Percentiles rank a stretch among this genome's conserved stretches.
phyloP scores from a whole-genome alignment of 495 filamentous ascomycete species.

The Saxispiralis lemnorum region DNA sequence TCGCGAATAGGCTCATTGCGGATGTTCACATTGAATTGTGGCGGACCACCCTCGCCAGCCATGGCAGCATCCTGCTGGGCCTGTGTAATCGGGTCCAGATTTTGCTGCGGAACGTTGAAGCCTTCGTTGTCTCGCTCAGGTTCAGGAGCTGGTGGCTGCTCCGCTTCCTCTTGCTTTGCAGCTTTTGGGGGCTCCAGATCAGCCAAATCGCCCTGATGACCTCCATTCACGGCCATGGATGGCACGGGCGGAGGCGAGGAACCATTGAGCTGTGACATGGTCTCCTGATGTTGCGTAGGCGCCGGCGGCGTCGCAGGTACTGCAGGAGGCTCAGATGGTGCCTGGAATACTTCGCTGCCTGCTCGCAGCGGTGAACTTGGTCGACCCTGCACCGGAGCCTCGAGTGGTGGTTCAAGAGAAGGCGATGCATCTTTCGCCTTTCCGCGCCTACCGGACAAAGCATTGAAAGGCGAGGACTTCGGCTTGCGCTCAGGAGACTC shows the following conservation, averaged over 20 bases:
- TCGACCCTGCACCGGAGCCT: conserved; percentile 5
- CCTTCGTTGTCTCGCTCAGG: conserved; percentile 43
- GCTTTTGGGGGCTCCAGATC: conserved; percentile 14
- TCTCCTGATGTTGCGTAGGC: not conserved
- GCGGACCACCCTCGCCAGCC: conserved; percentile 40
- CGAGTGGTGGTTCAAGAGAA: conserved; percentile 9
- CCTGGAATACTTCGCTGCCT: conserved; percentile 12
- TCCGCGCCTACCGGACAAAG: conserved; percentile 7
- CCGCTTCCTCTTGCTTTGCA: not conserved
- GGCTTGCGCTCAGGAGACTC: conserved; percentile 22
- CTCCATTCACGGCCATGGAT: conserved; percentile 1
- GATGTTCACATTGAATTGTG: conserved; percentile 78
- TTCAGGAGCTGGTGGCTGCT: not conserved
- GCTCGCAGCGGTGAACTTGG: conserved; percentile 8
- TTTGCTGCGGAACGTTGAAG: conserved; percentile 49
- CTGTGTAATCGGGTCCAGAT: conserved; percentile 64
- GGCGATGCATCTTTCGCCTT: conserved; percentile 6
- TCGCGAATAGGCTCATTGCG: conserved; percentile 83
- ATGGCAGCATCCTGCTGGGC: conserved; percentile 59
- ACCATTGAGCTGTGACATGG: no score
- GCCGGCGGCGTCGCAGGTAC: not conserved
- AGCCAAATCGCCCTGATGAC: conserved; percentile 13
- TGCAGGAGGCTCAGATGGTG: not conserved
- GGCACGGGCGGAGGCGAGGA: no score
- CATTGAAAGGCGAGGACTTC: conserved; percentile 13